phyloP scores from a whole-genome alignment of 352 stramenopile species.

The Plasmopara muralis region DNA sequence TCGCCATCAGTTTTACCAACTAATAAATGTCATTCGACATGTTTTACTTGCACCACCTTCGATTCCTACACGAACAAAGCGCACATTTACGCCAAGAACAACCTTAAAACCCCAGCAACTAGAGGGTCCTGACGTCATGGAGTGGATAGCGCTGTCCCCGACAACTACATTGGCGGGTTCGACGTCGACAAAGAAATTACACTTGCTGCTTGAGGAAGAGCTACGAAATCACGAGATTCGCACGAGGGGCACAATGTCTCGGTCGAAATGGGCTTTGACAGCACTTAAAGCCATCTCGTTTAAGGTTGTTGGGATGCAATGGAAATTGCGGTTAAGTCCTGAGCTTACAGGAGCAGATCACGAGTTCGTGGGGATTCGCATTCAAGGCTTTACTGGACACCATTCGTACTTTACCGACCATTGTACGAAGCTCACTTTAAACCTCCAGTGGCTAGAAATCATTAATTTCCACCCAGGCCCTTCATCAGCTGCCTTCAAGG shows the following conservation, averaged over 20 bases:
- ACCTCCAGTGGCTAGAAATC: conserved; percentile 78
- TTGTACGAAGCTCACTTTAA: conserved; percentile 67
- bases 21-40: conserved; percentile 67
- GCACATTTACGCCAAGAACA: conserved; percentile 14
- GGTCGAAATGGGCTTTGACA: conserved; percentile 12
- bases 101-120: conserved; percentile 8
- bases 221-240: conserved; percentile 53
- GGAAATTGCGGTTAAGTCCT: conserved; percentile 49
- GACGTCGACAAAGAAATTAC: conserved; percentile 46
- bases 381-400: conserved; percentile 48
- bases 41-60: conserved; percentile 66
- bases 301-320: conserved; percentile 45
- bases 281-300: conserved; percentile 69
- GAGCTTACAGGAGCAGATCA: conserved; percentile 51
- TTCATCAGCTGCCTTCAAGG: conserved; percentile 69
- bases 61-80: conserved; percentile 25
- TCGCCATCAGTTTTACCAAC: conserved; percentile 77
- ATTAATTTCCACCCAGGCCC: conserved; percentile 69
- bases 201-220: conserved; percentile 61
- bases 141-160: conserved; percentile 19
- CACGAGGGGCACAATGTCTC: conserved; percentile 28
- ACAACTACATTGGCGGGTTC: conserved; percentile 5
- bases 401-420: conserved; percentile 70
- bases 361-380: conserved; percentile 70
- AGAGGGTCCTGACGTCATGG: conserved; percentile 26